Percentiles rank a stretch among this genome's conserved stretches.
These are phyloP conservation scores for Mariannaea elegans DNA, from an alignment of 2,329 filamentous ascomycete species.

Conservation along the genomic window DNA sequence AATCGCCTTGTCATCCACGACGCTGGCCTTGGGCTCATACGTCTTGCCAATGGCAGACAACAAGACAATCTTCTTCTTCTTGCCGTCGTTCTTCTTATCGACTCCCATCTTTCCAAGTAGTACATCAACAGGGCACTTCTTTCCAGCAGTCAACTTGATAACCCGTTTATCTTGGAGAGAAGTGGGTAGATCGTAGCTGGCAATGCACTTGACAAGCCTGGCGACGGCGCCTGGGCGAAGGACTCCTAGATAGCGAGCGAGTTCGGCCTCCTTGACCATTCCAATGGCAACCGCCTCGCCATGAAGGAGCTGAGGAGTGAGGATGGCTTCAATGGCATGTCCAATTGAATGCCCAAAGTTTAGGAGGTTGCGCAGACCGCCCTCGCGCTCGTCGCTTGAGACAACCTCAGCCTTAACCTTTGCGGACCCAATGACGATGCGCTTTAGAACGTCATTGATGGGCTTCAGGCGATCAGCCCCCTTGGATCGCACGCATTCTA, in stretches of 20 bases:
- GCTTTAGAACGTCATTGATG: conserved; percentile 76
- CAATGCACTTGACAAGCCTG: conserved; percentile 88
- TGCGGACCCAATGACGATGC: conserved; percentile 89
- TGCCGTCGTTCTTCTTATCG: conserved; percentile 98
- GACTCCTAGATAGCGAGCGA: conserved; percentile 88
- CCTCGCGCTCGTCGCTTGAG: conserved; percentile 92
- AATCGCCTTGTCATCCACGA: conserved; percentile 88
- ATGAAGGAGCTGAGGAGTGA: conserved; percentile 94
- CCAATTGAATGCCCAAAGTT: conserved; percentile 99
- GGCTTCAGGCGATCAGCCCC: conserved; percentile 69
- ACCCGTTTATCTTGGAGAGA: conserved; percentile 86
- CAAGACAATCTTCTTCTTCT: conserved; percentile 94
- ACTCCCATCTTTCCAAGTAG: conserved; percentile 94
- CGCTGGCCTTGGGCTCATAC: conserved; percentile 85
- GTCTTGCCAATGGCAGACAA: conserved; percentile 90
- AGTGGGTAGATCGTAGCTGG: conserved; percentile 91
- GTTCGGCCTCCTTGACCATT: conserved; percentile 97
- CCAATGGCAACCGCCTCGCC: conserved; percentile 96
- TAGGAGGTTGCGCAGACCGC: conserved; percentile 89
- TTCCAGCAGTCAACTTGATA: conserved; percentile 82
- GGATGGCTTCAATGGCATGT: conserved; percentile 93
- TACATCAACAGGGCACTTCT: conserved; percentile 85
- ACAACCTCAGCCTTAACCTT: conserved; percentile 94
- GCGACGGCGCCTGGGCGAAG: conserved; percentile 88
- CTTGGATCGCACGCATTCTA: conserved; percentile 53